Evolutionary conservation across 495 filamentous ascomycete genomes (phyloP), one percentile per base, ranked within the genome.

Genomic region (Aspergillus cavernicola): DNA sequence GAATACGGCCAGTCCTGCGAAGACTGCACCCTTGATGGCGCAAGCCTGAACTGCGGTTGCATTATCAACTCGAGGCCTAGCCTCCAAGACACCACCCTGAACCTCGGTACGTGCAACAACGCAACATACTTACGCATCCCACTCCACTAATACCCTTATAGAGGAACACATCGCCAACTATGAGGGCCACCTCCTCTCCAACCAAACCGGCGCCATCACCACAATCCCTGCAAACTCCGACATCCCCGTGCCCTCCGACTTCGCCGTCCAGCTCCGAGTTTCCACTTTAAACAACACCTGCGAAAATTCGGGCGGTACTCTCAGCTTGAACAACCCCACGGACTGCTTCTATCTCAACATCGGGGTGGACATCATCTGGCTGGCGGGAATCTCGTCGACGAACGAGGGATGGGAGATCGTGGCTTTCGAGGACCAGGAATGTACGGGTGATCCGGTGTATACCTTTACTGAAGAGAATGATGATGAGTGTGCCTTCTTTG

Each of bases 91-190:
- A 18, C 35, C 5, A 38, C 35, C 35, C n/a, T 38, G 3, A 16
- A 38, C n/a, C 35, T 38, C 16, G 35, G 35, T 38, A 4, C 16
- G 10, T n/a, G 3, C 35, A 3, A 16, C 32, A 3, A 12, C 28
- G n/a, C 32, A 35, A 35, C 4, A 4, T 13, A 35, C 12, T 13
- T 35, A 5, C 28, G 28, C 32, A 28, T 9, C 24, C 9, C 32
- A 13, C 4, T 13, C 32, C 6, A 19, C 24, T 45, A 31, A 45
- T 10, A 9, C 3, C n/a, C 3, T 2, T 1, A 18, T 33, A 50
- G 46, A 50, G 33, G 46, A 50, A 39, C 46, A 50, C 46, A 50
- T 50, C 33, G 16, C 46, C 32, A 50, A 50, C 46, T 50, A 50
- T 15, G 13, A 24, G 4, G 46, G 46, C 20, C 46, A 50, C 29